Conservation (phyloP, 116 monocot species). For the Papilionanthe hybrid region DNA sequence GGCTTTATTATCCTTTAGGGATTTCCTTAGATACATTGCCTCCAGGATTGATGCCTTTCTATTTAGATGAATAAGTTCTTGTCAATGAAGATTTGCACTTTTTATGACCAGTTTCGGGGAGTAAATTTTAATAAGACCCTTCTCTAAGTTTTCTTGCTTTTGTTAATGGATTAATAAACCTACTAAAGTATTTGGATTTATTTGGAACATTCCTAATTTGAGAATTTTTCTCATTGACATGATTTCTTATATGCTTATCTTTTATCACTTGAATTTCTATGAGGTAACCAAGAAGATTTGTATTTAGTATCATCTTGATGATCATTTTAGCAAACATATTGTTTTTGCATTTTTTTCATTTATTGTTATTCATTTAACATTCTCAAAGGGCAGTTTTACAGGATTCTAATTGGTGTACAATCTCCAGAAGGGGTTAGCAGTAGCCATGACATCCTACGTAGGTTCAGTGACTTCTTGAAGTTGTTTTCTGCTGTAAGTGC, state of each 20-base stretch:
- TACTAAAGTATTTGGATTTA: not conserved
- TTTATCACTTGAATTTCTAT: not conserved
- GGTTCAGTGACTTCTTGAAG: conserved; percentile 96
- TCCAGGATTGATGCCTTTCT: too few relatives aligned
- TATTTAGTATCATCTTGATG: not conserved
- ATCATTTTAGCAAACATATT: not conserved
- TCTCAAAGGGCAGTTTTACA: conserved; percentile 92
- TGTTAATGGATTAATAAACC: not conserved
- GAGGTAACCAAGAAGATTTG: not conserved
- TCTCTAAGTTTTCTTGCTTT: not conserved
- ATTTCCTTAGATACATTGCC: too few relatives aligned
- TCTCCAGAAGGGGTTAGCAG: conserved; percentile 91
- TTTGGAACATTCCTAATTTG: not conserved
- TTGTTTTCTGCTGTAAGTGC: conserved; percentile 73
- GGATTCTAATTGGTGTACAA: conserved; percentile 94
- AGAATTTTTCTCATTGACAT: not conserved
- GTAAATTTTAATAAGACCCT: not conserved
- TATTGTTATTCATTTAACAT: conserved; percentile 34
- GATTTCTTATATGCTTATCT: not conserved
- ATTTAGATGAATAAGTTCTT: too few relatives aligned
- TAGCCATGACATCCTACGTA: conserved; percentile 55
- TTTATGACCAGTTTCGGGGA: not conserved
- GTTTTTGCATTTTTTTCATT: not conserved
- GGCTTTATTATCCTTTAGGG: not conserved
- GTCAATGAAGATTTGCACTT: not conserved